Base-by-base conservation (phyloP, 192 early-diverging fungal species). In the Ambispora gerdemannii region DNA sequence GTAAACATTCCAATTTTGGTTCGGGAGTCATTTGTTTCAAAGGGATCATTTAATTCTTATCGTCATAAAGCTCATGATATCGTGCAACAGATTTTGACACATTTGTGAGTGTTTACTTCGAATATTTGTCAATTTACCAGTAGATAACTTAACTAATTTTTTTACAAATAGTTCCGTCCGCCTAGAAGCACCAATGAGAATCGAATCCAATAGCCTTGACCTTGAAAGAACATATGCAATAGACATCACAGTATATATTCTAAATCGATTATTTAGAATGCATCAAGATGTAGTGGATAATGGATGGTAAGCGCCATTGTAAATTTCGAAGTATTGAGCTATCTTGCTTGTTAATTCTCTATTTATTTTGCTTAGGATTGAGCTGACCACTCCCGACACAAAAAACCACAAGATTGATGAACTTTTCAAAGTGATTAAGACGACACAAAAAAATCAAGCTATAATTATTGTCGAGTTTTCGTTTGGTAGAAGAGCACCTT, bases 31-130 rank as follows among this genome's bases (percentile, higher is more conserved):
- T 68, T 56, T 68, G 25, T 68, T 66, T 30, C 11, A 0, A 28
- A 50, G 43, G 4, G 36, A 67, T 20, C 34, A 20, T 36, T 66
- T 24, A 36, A 55, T 35, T 38, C 66, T 27, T 36, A 38, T 25
- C 25, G 7, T 56, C 33, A 68, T 68, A 51, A 68, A 28, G 52
- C 30, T 13, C 51, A 68, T 55, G 51, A 68, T 38, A 56, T 68
- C 22, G 49, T 19, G 4, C 2, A 32, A 27, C 64, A 66, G 17
- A 50, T 66, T 50, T 51, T 66, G n/a, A 66, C 47, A 15, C 64
- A 66, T 51, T 66, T 66, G 64, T 66, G 32, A 66, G 64, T 66
- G n/a, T 66, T 51, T 66, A 51, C 32, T 66, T n/a, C 7, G 4
- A 63, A 50, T 31, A 31, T 51, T 66, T 28, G 19, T 2, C 15